Percentiles rank a stretch among this genome's conserved stretches.
Evolutionary conservation across 2,329 filamentous ascomycete species (phyloP).

Genomic region (Verticillium zaregamsianum): DNA sequence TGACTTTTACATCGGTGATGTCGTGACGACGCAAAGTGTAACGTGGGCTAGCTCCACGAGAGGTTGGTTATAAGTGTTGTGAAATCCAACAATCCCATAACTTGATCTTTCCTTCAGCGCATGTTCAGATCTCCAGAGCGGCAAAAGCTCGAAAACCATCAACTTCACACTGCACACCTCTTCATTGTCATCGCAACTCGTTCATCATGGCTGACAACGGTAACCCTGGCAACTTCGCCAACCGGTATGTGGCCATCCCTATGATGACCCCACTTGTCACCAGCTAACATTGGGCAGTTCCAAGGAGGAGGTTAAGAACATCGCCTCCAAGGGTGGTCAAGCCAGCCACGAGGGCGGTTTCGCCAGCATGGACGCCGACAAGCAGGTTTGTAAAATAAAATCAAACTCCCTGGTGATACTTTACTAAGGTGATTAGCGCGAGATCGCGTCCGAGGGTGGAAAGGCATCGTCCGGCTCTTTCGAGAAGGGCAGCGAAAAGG

Average conservation of each 20-base stretch:
- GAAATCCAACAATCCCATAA: too few species aligned
- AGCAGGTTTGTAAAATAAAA: constrained; percentile 21
- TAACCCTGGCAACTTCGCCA: constrained; percentile 17
- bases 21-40: too few species aligned
- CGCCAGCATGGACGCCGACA: constrained; percentile 36
- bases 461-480: constrained; percentile 50
- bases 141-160: too few species aligned
- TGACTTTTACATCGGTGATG: too few species aligned
- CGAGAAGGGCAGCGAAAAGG: constrained; percentile 46
- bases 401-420: not conserved
- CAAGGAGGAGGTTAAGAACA: constrained; percentile 38
- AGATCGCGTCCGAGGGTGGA: constrained; percentile 53
- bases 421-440: constrained; percentile 30
- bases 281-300: constrained; percentile 18
- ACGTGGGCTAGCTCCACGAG: too few species aligned
- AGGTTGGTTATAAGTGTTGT: too few species aligned
- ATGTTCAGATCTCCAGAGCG: too few species aligned
- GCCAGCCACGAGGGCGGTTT: constrained; percentile 32
- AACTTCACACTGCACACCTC: too few species aligned
- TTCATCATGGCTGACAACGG: constrained; percentile 10
- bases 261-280: too few species aligned
- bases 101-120: too few species aligned
- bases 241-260: constrained; percentile 8
- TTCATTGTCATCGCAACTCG: too few species aligned
- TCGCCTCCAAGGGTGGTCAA: constrained; percentile 36